These are phyloP conservation scores for grape (Vitis vinifera) DNA, from an alignment of 164 flowering plant genomes.

Conservation along the genomic window DNA sequence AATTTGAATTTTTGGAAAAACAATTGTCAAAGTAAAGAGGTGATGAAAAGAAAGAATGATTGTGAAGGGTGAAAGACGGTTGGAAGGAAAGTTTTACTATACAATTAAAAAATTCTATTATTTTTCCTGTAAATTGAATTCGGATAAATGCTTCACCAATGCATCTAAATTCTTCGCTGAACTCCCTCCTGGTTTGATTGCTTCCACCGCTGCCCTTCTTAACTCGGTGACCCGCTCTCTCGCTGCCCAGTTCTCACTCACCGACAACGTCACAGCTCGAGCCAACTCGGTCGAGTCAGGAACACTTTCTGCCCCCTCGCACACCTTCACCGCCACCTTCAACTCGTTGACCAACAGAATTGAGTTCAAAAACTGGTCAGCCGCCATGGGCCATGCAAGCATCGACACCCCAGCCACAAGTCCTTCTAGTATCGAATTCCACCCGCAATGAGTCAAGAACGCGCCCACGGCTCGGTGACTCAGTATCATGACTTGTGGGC, in stretches of 20 bases:
- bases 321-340: conserved; percentile 3
- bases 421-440: conserved; percentile 54
- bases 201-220: conserved; percentile 1
- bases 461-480: conserved; percentile 43
- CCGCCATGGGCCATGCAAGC: conserved; percentile 53
- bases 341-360: conserved; percentile 6
- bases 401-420: conserved; percentile 38
- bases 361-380: conserved; percentile 1
- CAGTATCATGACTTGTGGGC: conserved; percentile 44
- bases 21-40: too few species aligned
- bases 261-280: conserved; percentile 3
- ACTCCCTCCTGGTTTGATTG: conserved; percentile 22
- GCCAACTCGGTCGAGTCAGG: conserved; percentile 10
- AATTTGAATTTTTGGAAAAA: too few species aligned
- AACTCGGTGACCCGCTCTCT: conserved; percentile 15
- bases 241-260: conserved; percentile 5
- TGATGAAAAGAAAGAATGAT: too few species aligned
- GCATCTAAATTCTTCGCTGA: conserved; percentile 23
- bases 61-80: too few species aligned
- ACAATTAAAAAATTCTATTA: too few species aligned
- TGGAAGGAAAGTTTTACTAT: too few species aligned
- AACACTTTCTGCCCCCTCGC: conserved; percentile 7
- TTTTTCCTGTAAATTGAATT: too few species aligned
- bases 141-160: conserved; percentile 7
- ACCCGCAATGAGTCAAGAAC: conserved; percentile 58